Evolutionary conservation across 2,329 filamentous ascomycete species (phyloP), one percentile per base, ranked within the genome.

Genomic region (Penicillium sp.): DNA sequence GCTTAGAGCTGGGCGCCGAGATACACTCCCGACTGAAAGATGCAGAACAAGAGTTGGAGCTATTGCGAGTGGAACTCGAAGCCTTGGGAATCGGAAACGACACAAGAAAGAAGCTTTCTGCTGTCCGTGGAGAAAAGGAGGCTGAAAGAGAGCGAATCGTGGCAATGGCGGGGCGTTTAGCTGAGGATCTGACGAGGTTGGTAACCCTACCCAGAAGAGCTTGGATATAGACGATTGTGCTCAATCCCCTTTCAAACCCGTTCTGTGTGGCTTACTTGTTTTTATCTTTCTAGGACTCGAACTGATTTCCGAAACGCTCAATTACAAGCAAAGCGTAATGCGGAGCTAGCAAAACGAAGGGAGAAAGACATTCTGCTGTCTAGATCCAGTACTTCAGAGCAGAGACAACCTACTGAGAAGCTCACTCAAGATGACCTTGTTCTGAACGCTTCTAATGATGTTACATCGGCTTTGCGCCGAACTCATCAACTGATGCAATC

Each of bases 401-500:
- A 65, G 47, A 68, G 67, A 11, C 58, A 60, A 44, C 65, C 71
- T 0, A 67, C 73, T 24, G 79, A 83, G 59, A 80, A 82, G 40
- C 71, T 87, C 4, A 85, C 86, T 21, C 85, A 91, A 63, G 86
- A 90, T 70, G 87, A 94, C 60, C 81, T 91, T 60, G 82, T 87
- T 40, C 80, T 91, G 13, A 85, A 86, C 58, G 89, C 93, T 0
- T 90, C 90, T 31, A 86, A 83, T 62, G 91, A 95, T 77, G 89
- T 97, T 50, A 97, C 93, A 3, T 80, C 86, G 46, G 90, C 92
- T 1, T 82, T 99, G 49, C 84, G 91, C 57, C 83, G 92, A 57
- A 95, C 93, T 5, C 92, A 97, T 74, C 86, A 90, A 58, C 83
- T 96, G 67, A 92, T 97, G 79, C 86, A 90, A 60, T 82, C 86